Evolutionary conservation across 2,329 filamentous ascomycete species (phyloP).

Genomic region (Fusarium xylarioides): DNA sequence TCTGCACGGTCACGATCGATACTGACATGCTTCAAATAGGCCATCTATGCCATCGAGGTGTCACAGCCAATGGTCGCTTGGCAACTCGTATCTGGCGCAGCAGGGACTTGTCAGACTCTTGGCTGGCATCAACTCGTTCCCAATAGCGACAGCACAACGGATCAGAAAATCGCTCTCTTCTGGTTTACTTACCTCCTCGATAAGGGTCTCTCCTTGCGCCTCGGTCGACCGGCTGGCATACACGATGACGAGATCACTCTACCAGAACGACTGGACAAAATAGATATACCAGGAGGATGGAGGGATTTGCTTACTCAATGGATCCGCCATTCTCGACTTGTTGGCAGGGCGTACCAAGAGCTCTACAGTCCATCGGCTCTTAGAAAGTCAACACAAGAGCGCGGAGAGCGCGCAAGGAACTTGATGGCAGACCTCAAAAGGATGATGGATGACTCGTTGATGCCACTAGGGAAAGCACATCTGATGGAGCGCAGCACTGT

Average conservation of each 20-base stretch:
- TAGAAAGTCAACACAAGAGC: background rate
- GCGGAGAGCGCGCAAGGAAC: background rate
- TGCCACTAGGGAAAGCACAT: background rate
- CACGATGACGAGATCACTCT: background rate
- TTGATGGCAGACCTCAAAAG: background rate
- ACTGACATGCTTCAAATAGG: background rate
- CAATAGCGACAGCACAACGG: background rate
- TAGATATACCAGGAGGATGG: background rate
- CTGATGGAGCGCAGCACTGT: background rate
- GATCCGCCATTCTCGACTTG: background rate
- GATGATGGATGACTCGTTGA: background rate
- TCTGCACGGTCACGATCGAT: too few relatives aligned
- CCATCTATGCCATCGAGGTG: background rate
- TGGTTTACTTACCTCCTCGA: background rate
- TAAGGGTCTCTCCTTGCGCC: background rate
- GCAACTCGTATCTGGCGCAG: background rate
- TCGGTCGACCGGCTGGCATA: background rate
- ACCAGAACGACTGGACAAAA: background rate
- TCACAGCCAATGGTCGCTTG: background rate
- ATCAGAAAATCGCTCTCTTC: background rate
- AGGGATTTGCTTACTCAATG: background rate
- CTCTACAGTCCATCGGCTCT: background rate
- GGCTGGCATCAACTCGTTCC: background rate
- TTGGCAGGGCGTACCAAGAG: background rate
- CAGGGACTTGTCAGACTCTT: background rate